Evolutionary conservation across 352 stramenopile genomes (phyloP).

Genomic region (Phytophthora uliginosa): DNA sequence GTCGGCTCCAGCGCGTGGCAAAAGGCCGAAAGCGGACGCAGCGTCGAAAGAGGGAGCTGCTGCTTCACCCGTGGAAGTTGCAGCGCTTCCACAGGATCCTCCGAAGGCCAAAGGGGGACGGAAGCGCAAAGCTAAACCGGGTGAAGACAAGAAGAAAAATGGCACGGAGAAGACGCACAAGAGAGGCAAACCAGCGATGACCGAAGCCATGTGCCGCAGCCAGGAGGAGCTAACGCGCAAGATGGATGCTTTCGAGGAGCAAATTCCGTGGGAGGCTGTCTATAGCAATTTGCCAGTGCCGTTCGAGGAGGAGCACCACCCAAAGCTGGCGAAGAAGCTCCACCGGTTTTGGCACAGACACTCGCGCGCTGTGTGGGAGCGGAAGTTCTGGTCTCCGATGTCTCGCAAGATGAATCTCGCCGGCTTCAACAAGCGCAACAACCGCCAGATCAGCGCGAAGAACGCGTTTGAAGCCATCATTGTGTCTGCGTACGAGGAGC

Average conservation of each 20-base stretch:
- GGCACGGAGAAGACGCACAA: conserved; percentile 14
- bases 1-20: neutral
- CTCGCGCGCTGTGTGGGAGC: conserved; percentile 59
- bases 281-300: conserved; percentile 46
- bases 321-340: conserved; percentile 33
- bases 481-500: conserved; percentile 28
- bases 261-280: conserved; percentile 46
- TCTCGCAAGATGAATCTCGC: conserved; percentile 16
- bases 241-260: conserved; percentile 35
- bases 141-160: neutral
- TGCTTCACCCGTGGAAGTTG: neutral
- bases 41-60: neutral
- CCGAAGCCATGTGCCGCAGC: conserved; percentile 20
- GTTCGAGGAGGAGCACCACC: conserved; percentile 43
- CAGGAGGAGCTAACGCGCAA: conserved; percentile 27
- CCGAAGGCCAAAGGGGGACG: conserved; percentile 4
- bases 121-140: conserved; percentile 4
- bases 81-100: neutral
- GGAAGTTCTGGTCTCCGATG: conserved; percentile 58
- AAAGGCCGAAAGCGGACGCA: neutral
- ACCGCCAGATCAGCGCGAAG: conserved; percentile 48
- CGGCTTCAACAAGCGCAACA: conserved; percentile 31
- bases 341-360: conserved; percentile 50
- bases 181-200: conserved; percentile 29
- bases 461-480: conserved; percentile 49